Conservation (phyloP, 768 basidiomycete species). For the Cubamyces sp. region DNA sequence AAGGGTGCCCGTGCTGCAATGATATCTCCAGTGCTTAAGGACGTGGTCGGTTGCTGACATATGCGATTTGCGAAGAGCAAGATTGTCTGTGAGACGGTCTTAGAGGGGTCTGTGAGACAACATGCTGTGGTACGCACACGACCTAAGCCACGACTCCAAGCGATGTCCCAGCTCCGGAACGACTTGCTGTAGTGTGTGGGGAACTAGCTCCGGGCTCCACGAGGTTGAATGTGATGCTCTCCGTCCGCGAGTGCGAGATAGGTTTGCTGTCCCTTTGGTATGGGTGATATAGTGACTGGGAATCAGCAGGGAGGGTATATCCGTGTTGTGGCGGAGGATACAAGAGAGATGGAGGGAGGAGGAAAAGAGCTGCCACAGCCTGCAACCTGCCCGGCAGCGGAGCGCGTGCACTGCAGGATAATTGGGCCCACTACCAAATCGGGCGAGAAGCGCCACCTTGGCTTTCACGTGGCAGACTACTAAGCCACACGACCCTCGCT, state of each 20-base stretch:
- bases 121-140: too few species aligned
- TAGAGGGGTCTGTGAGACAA: too few species aligned
- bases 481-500: not conserved
- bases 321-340: not conserved
- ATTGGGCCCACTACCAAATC: not conserved
- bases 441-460: not conserved
- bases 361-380: not conserved
- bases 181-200: too few species aligned
- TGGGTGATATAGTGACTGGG: not conserved
- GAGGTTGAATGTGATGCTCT: too few species aligned
- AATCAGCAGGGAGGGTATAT: not conserved
- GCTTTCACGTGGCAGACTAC: not conserved
- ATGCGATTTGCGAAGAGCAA: too few species aligned
- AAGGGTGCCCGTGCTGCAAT: not conserved
- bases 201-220: too few species aligned
- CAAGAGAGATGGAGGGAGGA: not conserved
- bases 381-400: not conserved
- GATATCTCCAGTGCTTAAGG: not conserved
- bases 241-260: too few species aligned
- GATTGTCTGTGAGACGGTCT: too few species aligned
- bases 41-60: not conserved
- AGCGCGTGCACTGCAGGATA: not conserved
- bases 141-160: too few species aligned
- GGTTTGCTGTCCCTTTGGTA: not conserved
- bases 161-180: too few species aligned